A percentile compares a stretch with the other conserved stretches of the same genome.
Evolutionary conservation across 306 rosid species (phyloP).

Genomic region (Begonia fuchsioides): DNA sequence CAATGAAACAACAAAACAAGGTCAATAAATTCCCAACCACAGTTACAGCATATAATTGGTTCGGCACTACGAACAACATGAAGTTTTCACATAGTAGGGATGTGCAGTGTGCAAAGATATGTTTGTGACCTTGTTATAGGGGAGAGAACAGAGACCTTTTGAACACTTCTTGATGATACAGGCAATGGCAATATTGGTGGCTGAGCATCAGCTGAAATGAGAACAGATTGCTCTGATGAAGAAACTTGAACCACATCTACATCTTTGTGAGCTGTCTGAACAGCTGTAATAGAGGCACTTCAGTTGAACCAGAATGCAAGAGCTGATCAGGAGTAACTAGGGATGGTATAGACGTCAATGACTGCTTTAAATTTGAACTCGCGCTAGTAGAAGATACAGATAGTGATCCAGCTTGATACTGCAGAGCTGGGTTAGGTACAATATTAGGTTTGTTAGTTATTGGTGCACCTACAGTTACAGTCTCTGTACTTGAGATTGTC

Average conservation of each 20-base stretch:
- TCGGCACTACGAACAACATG: no score
- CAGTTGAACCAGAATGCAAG: constrained; percentile 36
- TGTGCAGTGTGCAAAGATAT: not conserved
- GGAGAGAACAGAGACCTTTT: constrained; percentile 23
- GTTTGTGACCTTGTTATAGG: not conserved
- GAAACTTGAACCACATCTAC: constrained; percentile 70
- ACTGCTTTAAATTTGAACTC: constrained; percentile 26
- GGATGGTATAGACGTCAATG: constrained; percentile 44
- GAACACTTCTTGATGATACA: constrained; percentile 25
- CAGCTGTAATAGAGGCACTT: constrained; percentile 36
- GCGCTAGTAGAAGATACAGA: constrained; percentile 16
- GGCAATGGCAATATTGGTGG: constrained; percentile 80
- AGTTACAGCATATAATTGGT: no score
- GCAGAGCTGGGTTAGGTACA: constrained; percentile 27
- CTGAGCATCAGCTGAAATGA: no score
- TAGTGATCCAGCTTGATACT: constrained; percentile 37
- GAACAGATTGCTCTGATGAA: constrained; percentile 29
- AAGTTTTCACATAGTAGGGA: not conserved
- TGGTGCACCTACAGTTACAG: constrained; percentile 22
- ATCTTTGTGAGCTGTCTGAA: constrained; percentile 50
- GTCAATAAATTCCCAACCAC: no score
- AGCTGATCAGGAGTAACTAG: no score
- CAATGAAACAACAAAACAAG: no score
- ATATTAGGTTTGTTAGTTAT: constrained; percentile 30
- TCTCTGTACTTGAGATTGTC: constrained; percentile 28